phyloP scores from a whole-genome alignment of 2,329 filamentous ascomycete species.

The Paecilomyces variotii region DNA sequence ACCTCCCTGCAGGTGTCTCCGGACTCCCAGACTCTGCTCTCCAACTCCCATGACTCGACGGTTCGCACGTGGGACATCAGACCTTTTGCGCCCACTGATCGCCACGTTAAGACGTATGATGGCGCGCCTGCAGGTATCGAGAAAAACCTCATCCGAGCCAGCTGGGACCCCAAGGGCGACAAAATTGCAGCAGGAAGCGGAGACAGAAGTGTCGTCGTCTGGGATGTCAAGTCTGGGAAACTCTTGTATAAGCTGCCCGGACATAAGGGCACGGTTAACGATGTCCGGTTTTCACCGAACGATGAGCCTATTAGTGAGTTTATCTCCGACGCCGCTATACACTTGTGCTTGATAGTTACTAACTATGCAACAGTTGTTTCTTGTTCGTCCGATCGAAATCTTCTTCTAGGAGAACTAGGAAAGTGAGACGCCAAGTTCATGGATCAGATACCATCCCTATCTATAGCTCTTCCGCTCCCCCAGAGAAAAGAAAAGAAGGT shows the following conservation, averaged over 20 bases:
- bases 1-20: conserved; percentile 88
- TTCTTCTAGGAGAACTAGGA: conserved; percentile 74
- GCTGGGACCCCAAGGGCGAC: conserved; percentile 81
- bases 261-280: conserved; percentile 91
- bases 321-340: not conserved
- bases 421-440: conserved; percentile 39
- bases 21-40: conserved; percentile 81
- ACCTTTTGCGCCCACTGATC: conserved; percentile 82
- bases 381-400: conserved; percentile 77
- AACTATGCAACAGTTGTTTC: conserved; percentile 59
- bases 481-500: not conserved
- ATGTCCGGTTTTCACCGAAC: conserved; percentile 79
- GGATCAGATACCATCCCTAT: not conserved
- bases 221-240: conserved; percentile 83
- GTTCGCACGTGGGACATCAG: conserved; percentile 94
- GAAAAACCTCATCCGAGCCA: conserved; percentile 82
- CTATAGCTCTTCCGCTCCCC: not conserved
- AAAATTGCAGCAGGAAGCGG: conserved; percentile 83
- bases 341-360: conserved; percentile 6
- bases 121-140: conserved; percentile 83
- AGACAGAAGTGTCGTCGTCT: conserved; percentile 83
- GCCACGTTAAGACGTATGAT: conserved; percentile 80
- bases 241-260: conserved; percentile 90
- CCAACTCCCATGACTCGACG: conserved; percentile 88
- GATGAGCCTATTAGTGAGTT: conserved; percentile 80